Evolutionary conservation across 306 rosid genomes (phyloP), one percentile per base, ranked within the genome.

Genomic region (Prunus salicina): DNA sequence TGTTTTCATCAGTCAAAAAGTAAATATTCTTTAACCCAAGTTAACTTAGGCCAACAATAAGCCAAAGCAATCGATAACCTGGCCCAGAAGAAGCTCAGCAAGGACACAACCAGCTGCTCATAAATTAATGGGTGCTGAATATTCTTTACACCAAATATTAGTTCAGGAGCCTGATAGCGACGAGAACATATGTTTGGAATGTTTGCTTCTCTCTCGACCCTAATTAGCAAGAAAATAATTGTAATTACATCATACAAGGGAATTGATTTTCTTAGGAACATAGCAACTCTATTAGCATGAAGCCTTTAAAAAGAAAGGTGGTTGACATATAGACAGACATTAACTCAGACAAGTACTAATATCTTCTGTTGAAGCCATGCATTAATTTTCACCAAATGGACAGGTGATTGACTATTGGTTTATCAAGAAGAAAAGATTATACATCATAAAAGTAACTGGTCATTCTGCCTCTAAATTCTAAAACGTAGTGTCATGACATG

Each of bases 111-210:
- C 27, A 25, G 27, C 27, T 25, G 27, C 27, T 2, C 27, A 25
- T 1, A 25, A 1, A 25, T 25, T 25, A 25, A 25, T 25, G 27
- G 27, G 27, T 25, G 27, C 1, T 25, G 27, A 1, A 25, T 25
- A 25, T 25, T 25, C 27, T 25, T 25, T 25, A 25, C 27, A 25
- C 27, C 27, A 25, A 25, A 25, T 2, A 25, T 25, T 25, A 25
- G 27, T 25, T 25, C 27, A 25, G 27, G 27, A 25, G 27, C 27
- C 27, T 25, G 27, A 25, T 25, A 25, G 71, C 88, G 86, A 22
- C 90, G 91, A 60, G 97, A 93, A 80, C 98, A 93, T 84, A 93
- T 91, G 82, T 91, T 86, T 0, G 97, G 81, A 76, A 91, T 86
- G 84, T 93, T 91, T 32, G 89, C 77, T 82, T 93, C 97, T 69